Conservation (phyloP, 441 rosid species). For the Adansonia madagascariensis region DNA sequence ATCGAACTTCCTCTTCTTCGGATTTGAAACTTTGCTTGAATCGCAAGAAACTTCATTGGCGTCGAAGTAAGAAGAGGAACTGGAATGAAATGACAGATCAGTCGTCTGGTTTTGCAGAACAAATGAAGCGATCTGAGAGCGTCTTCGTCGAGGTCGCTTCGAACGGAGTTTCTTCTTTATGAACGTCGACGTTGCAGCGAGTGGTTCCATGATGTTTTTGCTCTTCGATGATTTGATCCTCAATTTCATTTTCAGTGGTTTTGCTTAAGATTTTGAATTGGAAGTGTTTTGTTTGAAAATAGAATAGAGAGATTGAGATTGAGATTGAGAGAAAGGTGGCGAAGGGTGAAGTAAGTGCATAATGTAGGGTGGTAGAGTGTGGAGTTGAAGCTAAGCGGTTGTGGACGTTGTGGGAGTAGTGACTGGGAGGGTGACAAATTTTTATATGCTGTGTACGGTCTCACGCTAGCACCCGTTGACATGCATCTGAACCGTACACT, state of each 20-base stretch:
- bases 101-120: slow-evolving; percentile 33
- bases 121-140: slow-evolving; percentile 51
- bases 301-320: slow-evolving; percentile 18
- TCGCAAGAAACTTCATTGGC: slow-evolving; percentile 54
- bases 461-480: neutral
- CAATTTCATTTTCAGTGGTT: slow-evolving; percentile 27
- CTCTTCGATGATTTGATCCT: slow-evolving; percentile 39
- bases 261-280: slow-evolving; percentile 30
- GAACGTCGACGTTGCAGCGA: slow-evolving; percentile 25
- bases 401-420: slow-evolving; percentile 41
- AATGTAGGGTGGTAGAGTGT: neutral
- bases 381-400: slow-evolving; percentile 33
- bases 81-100: slow-evolving; percentile 41
- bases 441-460: slow-evolving; percentile 28
- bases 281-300: slow-evolving; percentile 19
- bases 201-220: slow-evolving; percentile 32
- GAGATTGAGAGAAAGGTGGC: slow-evolving; percentile 24
- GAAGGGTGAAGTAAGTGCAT: neutral
- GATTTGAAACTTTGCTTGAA: slow-evolving; percentile 46
- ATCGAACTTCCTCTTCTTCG: slow-evolving; percentile 33
- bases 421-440: neutral
- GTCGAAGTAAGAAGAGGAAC: slow-evolving; percentile 35
- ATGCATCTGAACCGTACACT: neutral
- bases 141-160: slow-evolving; percentile 51
- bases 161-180: slow-evolving; percentile 65